Base-by-base conservation (phyloP, 73 alveolate species). In the Uronychia setigera region DNA sequence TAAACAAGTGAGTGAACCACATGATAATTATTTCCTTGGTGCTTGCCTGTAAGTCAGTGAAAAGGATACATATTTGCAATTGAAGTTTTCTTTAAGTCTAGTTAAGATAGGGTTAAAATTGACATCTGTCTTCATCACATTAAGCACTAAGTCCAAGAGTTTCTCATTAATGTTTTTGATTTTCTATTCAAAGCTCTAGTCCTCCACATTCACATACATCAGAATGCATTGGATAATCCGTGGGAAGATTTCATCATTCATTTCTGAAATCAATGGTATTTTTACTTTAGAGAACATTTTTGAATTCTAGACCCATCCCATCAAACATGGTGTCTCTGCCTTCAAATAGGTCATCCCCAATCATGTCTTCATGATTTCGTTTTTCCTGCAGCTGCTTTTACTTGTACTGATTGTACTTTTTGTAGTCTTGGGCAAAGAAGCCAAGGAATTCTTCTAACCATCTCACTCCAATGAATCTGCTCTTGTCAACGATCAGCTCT, bases 1-100 rank as follows among this genome's bases (percentile, higher is more conserved):
- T 89, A 33, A 89, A 84, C 33, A 89, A 79, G 26, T 84, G 75
- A 32, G 92, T 89, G 75, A 89, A 89, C 95, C 95, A 89, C 13
- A 74, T 82, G 27, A 89, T 89, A 29, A 86, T 79, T 33, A 89
- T 89, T 35, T 89, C 95, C 58, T 89, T 89, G 11, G 92, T 84
- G 33, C 83, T 78, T 11, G 79, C 81, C 80, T 80, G 34, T 0
- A 79, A 60, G 19, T 34, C 58, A 46, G 67, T 5, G 67, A 46
- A 5, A 11, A 5, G 19, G n/a, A 11, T 46, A 46, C 67, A 46
- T 46, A 46, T 46, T 46, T 46, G 67, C 5, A 11, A 19, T 76
- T 89, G 60, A 89, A 89, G 35, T 79, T 26, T 31, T 85, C 76
- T 81, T 86, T 83, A 13, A 89, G 79, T 30, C 84, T 59, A 31